Percentiles rank a stretch among this genome's conserved stretches.
These are phyloP conservation scores for Ilex asprella DNA, from an alignment of 257 asterid species.

Conservation along the genomic window DNA sequence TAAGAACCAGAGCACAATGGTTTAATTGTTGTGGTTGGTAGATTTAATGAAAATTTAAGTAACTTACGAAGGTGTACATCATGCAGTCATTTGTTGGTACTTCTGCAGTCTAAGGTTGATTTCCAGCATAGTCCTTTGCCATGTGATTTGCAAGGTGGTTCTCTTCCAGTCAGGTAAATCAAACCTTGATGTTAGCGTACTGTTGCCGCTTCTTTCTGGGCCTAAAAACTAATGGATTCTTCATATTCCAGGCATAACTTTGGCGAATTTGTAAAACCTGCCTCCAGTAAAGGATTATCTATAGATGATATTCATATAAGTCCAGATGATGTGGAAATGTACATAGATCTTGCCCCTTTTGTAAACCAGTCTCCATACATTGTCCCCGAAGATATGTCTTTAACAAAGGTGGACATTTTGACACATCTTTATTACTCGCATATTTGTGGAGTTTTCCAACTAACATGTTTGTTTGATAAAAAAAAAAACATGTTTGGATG, in stretches of 20 bases:
- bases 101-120: slow-evolving; percentile 89
- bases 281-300: slow-evolving; percentile 80
- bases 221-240: slow-evolving; percentile 6
- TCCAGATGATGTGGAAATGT: slow-evolving; percentile 90
- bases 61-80: slow-evolving; percentile 9
- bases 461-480: background rate
- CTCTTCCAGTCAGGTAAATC: slow-evolving; percentile 71
- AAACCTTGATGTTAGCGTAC: too few species aligned
- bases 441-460: background rate
- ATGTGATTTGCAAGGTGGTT: slow-evolving; percentile 59
- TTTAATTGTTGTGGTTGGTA: background rate
- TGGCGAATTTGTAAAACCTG: slow-evolving; percentile 88
- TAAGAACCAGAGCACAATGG: too few species aligned
- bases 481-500: background rate
- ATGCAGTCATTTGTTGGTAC: slow-evolving; percentile 93
- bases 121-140: slow-evolving; percentile 94
- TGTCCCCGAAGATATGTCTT: slow-evolving; percentile 96
- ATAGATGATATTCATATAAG: slow-evolving; percentile 74
- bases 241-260: slow-evolving; percentile 74
- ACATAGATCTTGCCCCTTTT: slow-evolving; percentile 89
- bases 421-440: background rate
- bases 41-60: slow-evolving; percentile 1
- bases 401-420: slow-evolving; percentile 61
- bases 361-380: slow-evolving; percentile 89
- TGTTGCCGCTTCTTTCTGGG: too few species aligned